Percentiles rank a stretch among this genome's conserved stretches.
phyloP scores from a whole-genome alignment of 352 stramenopile genomes.

The Chrysophaeum taylorii region DNA sequence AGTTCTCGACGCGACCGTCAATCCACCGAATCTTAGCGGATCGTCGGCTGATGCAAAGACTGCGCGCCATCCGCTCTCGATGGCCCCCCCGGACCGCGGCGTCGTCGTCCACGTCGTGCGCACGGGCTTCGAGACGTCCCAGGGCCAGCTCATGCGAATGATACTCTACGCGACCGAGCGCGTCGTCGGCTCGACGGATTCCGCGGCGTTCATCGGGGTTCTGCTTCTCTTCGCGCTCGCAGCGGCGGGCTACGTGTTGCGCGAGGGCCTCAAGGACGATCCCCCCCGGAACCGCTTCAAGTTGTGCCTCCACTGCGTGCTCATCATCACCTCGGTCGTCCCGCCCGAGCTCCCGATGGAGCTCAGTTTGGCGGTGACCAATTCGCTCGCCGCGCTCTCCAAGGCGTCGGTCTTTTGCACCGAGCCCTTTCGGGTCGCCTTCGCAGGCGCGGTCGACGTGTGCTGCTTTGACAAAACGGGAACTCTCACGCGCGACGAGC shows the following conservation, averaged over 20 bases:
- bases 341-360: conserved; percentile 96
- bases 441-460: conserved; percentile 87
- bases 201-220: conserved; percentile 84
- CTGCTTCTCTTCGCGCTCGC: conserved; percentile 91
- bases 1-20: conserved; percentile 35
- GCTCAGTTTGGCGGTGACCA: conserved; percentile 90
- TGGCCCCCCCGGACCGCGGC: conserved; percentile 70
- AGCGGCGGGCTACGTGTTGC: conserved; percentile 84
- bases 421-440: conserved; percentile 92
- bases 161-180: conserved; percentile 90
- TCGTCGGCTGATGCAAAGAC: conserved; percentile 27
- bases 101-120: conserved; percentile 84
- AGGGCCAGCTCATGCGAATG: conserved; percentile 94
- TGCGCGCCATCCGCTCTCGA: neutral
- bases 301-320: conserved; percentile 88
- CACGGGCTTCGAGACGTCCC: conserved; percentile 91
- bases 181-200: conserved; percentile 85
- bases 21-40: no score
- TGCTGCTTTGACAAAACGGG: conserved; percentile 98
- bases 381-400: conserved; percentile 78
- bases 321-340: conserved; percentile 97
- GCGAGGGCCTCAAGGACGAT: conserved; percentile 52
- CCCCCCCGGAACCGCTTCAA: conserved; percentile 74
- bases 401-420: conserved; percentile 89
- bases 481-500: conserved; percentile 90